Evolutionary conservation across 2,329 filamentous ascomycete species (phyloP).

Genomic region (Penicillium sp.): DNA sequence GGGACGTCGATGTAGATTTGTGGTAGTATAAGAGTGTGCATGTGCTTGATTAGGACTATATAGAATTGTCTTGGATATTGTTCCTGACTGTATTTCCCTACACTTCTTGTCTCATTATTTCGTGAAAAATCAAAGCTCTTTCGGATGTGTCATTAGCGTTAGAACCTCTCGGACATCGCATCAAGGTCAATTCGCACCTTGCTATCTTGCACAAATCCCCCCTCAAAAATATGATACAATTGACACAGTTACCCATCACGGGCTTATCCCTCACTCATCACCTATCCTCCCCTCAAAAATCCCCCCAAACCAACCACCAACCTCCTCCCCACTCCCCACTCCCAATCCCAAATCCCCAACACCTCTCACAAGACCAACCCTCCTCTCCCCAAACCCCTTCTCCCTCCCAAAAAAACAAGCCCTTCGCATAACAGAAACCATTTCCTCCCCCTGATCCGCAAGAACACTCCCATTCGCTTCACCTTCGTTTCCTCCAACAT

Average conservation of each 20-base stretch:
- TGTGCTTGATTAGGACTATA: not conserved
- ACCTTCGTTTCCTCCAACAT: slow-evolving; percentile 17
- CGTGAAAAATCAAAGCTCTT: not conserved
- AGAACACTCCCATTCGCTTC: slow-evolving; percentile 36
- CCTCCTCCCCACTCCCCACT: slow-evolving; percentile 13
- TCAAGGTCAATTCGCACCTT: not conserved
- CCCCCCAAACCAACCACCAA: slow-evolving; percentile 21
- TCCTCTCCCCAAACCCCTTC: slow-evolving; percentile 46
- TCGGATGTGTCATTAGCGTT: not conserved
- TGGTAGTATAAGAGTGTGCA: not conserved
- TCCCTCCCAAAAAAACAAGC: slow-evolving; percentile 54
- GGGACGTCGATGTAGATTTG: slow-evolving; percentile 27
- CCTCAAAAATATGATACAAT: not conserved
- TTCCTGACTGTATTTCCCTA: not conserved
- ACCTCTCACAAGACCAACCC: slow-evolving; percentile 34
- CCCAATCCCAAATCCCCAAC: not conserved
- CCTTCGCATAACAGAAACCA: slow-evolving; percentile 49
- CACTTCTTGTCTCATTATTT: not conserved
- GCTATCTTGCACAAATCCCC: not conserved
- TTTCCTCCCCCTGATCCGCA: slow-evolving; percentile 46
- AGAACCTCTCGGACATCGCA: not conserved
- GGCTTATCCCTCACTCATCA: slow-evolving; percentile 7
- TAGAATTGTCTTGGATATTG: not conserved
- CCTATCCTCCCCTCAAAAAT: slow-evolving; percentile 19
- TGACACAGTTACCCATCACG: no score